A percentile compares a stretch with the other conserved stretches of the same genome.
Evolutionary conservation across 2,329 filamentous ascomycete genomes (phyloP).

Genomic region (Rhynchosporium agropyri): DNA sequence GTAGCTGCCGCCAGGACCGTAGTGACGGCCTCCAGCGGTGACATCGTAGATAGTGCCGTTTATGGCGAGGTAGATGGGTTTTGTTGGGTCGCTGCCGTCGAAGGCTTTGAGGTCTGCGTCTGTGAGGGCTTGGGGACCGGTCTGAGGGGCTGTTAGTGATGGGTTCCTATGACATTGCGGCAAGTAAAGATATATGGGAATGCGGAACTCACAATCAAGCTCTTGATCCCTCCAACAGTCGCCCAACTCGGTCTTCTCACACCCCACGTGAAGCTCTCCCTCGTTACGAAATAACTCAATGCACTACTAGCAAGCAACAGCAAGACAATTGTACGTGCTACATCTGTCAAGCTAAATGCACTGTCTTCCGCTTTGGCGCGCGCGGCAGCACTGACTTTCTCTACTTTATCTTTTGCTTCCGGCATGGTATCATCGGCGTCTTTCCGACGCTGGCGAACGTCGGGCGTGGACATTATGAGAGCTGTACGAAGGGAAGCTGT

Average conservation of each 20-base stretch:
- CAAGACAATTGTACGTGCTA: slow-evolving; percentile 38
- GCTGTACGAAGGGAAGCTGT: neutral
- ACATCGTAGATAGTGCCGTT: slow-evolving; percentile 89
- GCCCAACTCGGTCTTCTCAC: slow-evolving; percentile 37
- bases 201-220: slow-evolving; percentile 34
- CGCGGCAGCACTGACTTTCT: slow-evolving; percentile 17
- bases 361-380: slow-evolving; percentile 38
- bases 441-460: slow-evolving; percentile 23
- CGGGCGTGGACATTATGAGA: slow-evolving; percentile 24
- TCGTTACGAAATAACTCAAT: slow-evolving; percentile 40
- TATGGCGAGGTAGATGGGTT: slow-evolving; percentile 88
- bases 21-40: slow-evolving; percentile 66
- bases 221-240: slow-evolving; percentile 30
- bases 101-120: slow-evolving; percentile 72
- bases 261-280: slow-evolving; percentile 39
- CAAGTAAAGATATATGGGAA: neutral
- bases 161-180: no score
- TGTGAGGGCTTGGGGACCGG: slow-evolving; percentile 69
- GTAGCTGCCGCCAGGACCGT: slow-evolving; percentile 86
- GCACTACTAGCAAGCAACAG: slow-evolving; percentile 34
- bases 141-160: slow-evolving; percentile 42
- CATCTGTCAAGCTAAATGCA: slow-evolving; percentile 36
- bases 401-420: slow-evolving; percentile 16
- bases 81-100: slow-evolving; percentile 73
- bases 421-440: neutral